These are phyloP conservation scores for Panicum hallii DNA, from an alignment of 202 grass and related monocot genomes.

Conservation along the genomic window DNA sequence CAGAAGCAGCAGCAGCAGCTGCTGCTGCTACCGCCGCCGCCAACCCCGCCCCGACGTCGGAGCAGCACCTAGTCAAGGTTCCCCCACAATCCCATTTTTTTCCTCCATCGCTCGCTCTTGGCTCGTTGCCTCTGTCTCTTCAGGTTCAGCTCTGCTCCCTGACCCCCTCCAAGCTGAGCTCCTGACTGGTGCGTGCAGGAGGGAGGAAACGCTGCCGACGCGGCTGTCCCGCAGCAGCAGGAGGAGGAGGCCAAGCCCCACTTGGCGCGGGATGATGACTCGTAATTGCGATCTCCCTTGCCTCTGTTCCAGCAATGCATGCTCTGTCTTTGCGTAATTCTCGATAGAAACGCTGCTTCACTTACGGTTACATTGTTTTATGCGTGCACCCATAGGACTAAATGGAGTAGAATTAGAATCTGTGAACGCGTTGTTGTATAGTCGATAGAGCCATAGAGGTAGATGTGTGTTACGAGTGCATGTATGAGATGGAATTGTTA, in stretches of 20 bases:
- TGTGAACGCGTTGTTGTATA: neutral
- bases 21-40: neutral
- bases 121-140: conserved; percentile 4
- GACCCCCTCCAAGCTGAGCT: conserved; percentile 25
- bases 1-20: neutral
- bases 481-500: conserved; percentile 27
- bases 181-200: conserved; percentile 38
- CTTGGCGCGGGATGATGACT: conserved; percentile 32
- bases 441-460: neutral
- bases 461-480: neutral
- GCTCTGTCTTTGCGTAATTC: conserved; percentile 40
- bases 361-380: neutral
- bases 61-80: conserved; percentile 41
- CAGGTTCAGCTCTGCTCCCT: neutral
- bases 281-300: conserved; percentile 46
- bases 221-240: neutral
- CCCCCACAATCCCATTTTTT: conserved; percentile 15
- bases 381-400: neutral
- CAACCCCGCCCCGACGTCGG: conserved; percentile 22
- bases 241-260: conserved; percentile 35
- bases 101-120: neutral
- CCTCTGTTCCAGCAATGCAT: conserved; percentile 36
- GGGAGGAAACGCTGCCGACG: conserved; percentile 21
- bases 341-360: conserved; percentile 12
- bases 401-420: conserved; percentile 29